Percentiles rank a stretch among this genome's conserved stretches.
Evolutionary conservation across 2,329 filamentous ascomycete genomes (phyloP).

Genomic region (Pseudogymnoascus sp.): DNA sequence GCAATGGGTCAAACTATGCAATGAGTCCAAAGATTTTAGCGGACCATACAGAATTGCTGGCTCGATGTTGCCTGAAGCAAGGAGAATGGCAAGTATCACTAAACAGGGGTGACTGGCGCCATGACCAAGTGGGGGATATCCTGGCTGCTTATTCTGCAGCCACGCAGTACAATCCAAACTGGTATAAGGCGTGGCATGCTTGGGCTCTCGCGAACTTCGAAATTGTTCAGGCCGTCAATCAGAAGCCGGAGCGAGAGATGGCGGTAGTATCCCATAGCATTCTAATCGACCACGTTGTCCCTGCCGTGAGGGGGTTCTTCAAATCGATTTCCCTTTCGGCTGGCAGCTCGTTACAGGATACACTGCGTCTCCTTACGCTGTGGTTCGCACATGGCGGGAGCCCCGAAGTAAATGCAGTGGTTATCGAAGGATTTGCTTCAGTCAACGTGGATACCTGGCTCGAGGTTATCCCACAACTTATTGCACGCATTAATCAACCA

Average conservation of each 20-base stretch:
- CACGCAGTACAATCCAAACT: constrained; percentile 85
- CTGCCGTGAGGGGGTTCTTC: constrained; percentile 93
- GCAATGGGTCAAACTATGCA: constrained; percentile 37
- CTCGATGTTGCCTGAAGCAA: constrained; percentile 91
- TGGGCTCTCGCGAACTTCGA: constrained; percentile 99
- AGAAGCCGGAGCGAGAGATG: constrained; percentile 21
- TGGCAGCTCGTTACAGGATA: constrained; percentile 91
- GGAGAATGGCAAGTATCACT: constrained; percentile 90
- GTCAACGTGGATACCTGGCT: constrained; percentile 98
- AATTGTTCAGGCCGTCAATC: constrained; percentile 71
- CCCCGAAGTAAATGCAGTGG: constrained; percentile 75
- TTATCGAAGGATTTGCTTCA: constrained; percentile 81
- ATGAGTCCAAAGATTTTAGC: constrained; percentile 37
- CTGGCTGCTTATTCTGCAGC: constrained; percentile 84
- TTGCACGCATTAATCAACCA: constrained; percentile 94
- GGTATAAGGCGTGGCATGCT: constrained; percentile 99
- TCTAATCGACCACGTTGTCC: constrained; percentile 81
- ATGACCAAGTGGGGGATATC: constrained; percentile 78
- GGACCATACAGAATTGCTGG: constrained; percentile 64
- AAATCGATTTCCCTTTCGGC: constrained; percentile 89
- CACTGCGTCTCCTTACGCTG: constrained; percentile 78
- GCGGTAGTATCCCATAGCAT: constrained; percentile 51
- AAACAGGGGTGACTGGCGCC: constrained; percentile 81
- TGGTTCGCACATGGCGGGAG: constrained; percentile 95
- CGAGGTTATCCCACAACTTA: constrained; percentile 93